Evolutionary conservation across 495 filamentous ascomycete genomes (phyloP), one percentile per base, ranked within the genome.

Genomic region (Podospora bellae-mahoneyi): DNA sequence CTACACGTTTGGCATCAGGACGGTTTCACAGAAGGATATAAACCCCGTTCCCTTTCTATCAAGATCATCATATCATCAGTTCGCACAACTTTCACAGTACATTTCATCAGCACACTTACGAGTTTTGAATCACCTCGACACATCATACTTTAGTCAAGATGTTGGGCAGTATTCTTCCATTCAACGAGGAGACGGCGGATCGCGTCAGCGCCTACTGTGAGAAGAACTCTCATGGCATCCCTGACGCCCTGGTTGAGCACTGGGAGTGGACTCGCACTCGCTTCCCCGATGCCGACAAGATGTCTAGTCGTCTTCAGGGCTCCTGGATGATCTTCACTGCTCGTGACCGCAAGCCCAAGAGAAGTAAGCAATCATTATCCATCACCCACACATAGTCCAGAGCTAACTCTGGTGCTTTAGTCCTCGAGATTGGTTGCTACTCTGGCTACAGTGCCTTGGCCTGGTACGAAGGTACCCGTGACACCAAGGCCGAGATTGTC

Each of bases 401-500:
- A 32, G 7, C 30, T 32, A 32, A 32, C 30, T 32, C 7, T 7
- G 7, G 30, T 7, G 7, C 30, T 5, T 7, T 32, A 32, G 19
- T 56, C 54, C 54, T 56, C 4, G 54, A 56, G 54, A 56, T 56
- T 56, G 54, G 54, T 4, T 56, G 54, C 54, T 56, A 18, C 10
- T 18, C 54, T 13, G 54, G 54, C 54, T 56, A 56, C 54, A 56
- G 54, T 15, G 54, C 54, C 10, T 13, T 56, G 54, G 54, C 54
- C 54, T 56, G 54, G 54, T 56, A 56, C 54, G 16, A 56, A 20
- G 54, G 16, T 20, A 56, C 54, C 54, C 15, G 19, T 18, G 19
- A 56, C 16, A 56, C 54, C 54, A 18, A 56, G 54, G 54, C 54
- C 54, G 54, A 56, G 54, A 56, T 56, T 15, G 54, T 56, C 19